Evolutionary conservation across 345 rosid genomes (phyloP).

Genomic region (Salix dunnii): DNA sequence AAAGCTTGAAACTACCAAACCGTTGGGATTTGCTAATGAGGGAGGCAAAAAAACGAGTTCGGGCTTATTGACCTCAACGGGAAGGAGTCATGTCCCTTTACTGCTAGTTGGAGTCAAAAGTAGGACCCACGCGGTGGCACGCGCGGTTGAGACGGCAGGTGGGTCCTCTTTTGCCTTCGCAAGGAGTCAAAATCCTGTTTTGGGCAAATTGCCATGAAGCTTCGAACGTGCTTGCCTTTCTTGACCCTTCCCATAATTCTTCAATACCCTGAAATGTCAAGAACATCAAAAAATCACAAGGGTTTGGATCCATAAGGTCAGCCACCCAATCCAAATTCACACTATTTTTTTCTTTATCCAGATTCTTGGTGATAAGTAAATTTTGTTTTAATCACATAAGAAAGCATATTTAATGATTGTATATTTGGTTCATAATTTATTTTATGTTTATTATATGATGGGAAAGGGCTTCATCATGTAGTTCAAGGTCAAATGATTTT

Average conservation of each 20-base stretch:
- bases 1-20: not conserved
- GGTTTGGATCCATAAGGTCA: not conserved
- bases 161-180: conserved; percentile 26
- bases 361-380: too few relatives aligned
- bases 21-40: not conserved
- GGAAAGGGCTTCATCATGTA: too few relatives aligned
- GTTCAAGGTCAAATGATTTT: too few relatives aligned
- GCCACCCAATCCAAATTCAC: not conserved
- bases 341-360: not conserved
- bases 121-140: conserved; percentile 31
- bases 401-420: too few relatives aligned
- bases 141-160: conserved; percentile 34
- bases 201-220: not conserved
- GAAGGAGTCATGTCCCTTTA: not conserved
- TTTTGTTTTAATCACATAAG: too few relatives aligned
- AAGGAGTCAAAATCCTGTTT: conserved; percentile 19
- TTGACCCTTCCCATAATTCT: not conserved
- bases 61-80: conserved; percentile 2
- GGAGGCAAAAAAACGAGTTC: conserved; percentile 1
- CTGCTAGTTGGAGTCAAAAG: conserved; percentile 22
- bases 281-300: not conserved
- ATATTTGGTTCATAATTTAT: too few relatives aligned
- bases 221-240: not conserved
- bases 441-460: too few relatives aligned
- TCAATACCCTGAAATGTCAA: not conserved